Base-by-base conservation (phyloP, 2,329 filamentous ascomycete species). In the Hypoxylon sp. region DNA sequence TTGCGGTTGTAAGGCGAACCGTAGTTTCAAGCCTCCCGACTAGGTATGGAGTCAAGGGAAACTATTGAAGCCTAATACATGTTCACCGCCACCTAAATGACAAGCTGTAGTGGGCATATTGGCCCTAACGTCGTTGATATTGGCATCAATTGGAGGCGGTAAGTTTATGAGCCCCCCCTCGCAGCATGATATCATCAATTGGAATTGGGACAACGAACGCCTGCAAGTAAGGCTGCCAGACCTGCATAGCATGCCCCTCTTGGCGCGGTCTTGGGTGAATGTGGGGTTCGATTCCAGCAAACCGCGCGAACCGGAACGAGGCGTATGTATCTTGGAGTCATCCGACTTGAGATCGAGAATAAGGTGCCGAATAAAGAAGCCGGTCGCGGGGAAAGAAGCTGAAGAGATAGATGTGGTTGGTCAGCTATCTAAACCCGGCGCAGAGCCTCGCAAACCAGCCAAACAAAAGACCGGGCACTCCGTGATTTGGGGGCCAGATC, bases 401-500 rank as follows among this genome's bases (percentile, higher is more conserved):
- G 15, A 37, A n/a, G 23, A 16, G 4, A 31, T 7, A n/a, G 16
- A 19, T 4, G 17, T 15, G 47, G 35, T 48, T 27, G 38, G 52
- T 17, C 27, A 30, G 31, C 9, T 5, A 16, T 32, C 11, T 19
- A n/a, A n/a, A n/a, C n/a, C n/a, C n/a, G n/a, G n/a, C n/a, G n/a
- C 19, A 40, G 21, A 49, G 44, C 30, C 35, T 46, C 36, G 44
- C 34, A 20, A 11, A 40, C 25, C 21, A 25, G 32, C 32, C 19
- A 38, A 51, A 21, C 20, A 32, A 27, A 21, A 27, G 4, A 9
- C 25, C 25, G 23, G 21, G 3, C 34, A 38, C n/a, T 26, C 34
- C 31, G 31, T 19, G 17, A 11, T 37, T 38, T 57, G 45, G 49
- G 53, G 49, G 54, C 53, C 26, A 20, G 41, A 42, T 31, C 35